A percentile compares a stretch with the other conserved stretches of the same genome.
These are phyloP conservation scores for Albifimbria verrucaria DNA, from an alignment of 2,329 filamentous ascomycete species.

Conservation along the genomic window DNA sequence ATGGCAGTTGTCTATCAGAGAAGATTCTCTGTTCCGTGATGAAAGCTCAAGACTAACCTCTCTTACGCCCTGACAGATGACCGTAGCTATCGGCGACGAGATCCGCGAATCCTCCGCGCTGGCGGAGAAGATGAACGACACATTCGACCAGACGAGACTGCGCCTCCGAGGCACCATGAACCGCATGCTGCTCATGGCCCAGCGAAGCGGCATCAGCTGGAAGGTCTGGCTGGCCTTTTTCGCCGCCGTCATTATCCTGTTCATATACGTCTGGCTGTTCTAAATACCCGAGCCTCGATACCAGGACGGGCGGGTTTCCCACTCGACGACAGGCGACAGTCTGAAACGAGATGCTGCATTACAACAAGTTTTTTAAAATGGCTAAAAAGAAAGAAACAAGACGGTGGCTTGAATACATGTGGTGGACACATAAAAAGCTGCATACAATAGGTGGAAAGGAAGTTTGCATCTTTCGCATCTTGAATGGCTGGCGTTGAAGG, in stretches of 20 bases:
- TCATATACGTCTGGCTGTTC: slow-evolving; percentile 91
- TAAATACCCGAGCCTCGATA: no score
- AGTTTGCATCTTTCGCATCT: neutral
- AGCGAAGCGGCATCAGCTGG: slow-evolving; percentile 93
- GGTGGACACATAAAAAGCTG: neutral
- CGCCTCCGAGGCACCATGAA: slow-evolving; percentile 91
- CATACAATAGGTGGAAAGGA: neutral
- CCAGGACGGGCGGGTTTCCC: no score
- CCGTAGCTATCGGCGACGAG: slow-evolving; percentile 88
- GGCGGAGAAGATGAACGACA: slow-evolving; percentile 93
- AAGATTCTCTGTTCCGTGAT: no score
- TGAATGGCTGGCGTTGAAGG: slow-evolving; percentile 17
- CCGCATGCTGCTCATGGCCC: slow-evolving; percentile 92
- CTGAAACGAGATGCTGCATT: no score
- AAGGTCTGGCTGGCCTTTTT: slow-evolving; percentile 92
- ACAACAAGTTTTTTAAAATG: no score
- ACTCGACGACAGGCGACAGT: no score
- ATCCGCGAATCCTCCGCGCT: slow-evolving; percentile 86
- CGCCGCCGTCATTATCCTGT: slow-evolving; percentile 73
- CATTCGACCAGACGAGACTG: slow-evolving; percentile 80
- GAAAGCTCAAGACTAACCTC: neutral
- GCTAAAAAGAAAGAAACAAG: no score
- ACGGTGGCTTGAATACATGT: no score
- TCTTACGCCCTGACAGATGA: slow-evolving; percentile 57
- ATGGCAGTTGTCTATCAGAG: no score